phyloP scores from a whole-genome alignment of 305 asterid genomes.

The Fraxinus sp. region DNA sequence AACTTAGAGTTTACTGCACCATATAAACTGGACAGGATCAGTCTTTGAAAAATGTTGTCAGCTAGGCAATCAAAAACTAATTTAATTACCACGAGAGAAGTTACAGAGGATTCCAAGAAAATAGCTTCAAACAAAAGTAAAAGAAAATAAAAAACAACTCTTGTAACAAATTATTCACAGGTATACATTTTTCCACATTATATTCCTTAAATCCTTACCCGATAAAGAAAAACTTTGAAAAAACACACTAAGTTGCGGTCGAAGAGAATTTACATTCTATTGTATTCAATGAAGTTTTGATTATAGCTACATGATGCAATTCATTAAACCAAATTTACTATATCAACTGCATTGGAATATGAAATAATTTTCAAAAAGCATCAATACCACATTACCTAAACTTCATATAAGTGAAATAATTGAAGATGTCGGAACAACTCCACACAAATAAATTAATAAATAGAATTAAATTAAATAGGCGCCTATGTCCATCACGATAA shows the following conservation, averaged over 20 bases:
- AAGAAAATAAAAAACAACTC: not conserved
- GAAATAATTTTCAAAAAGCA: not conserved
- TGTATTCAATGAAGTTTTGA: not conserved
- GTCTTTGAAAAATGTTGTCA: not conserved
- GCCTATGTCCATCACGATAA: not conserved
- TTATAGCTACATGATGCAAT: not conserved
- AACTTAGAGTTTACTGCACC: not conserved
- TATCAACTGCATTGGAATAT: not conserved
- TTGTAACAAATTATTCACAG: not conserved
- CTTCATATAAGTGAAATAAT: not conserved
- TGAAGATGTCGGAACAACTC: not conserved
- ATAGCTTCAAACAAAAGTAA: not conserved
- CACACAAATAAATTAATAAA: not conserved
- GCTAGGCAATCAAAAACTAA: not conserved
- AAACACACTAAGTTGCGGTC: not conserved
- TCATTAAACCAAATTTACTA: not conserved
- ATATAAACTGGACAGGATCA: not conserved
- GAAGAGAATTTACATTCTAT: not conserved
- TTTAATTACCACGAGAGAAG: not conserved
- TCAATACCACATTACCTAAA: not conserved
- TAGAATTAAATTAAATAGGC: not conserved
- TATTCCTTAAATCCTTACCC: not conserved
- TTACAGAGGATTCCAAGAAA: not conserved
- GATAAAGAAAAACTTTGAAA: not conserved
- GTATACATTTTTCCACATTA: not conserved